Evolutionary conservation across 192 early-diverging fungal species (phyloP), one percentile per base, ranked within the genome.

Genomic region (Coemansia sp.): DNA sequence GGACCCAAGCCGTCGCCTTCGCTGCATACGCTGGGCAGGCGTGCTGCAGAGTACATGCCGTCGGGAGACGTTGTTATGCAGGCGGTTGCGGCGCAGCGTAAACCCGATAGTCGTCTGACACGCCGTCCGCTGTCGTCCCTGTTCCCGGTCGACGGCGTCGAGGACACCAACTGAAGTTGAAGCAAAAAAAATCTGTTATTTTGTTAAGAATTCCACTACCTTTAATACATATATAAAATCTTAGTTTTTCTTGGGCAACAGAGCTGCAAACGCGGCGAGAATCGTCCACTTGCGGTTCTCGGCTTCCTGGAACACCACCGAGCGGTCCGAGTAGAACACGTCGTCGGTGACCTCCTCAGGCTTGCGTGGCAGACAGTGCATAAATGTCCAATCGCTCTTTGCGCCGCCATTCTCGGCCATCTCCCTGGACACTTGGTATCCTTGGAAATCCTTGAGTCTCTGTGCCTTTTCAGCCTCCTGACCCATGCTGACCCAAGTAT

Each of bases 281-380:
- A 94, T 96, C 7, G 97, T 97, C 87, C 94, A 97, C 71, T 99
- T 99, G 68, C 97, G 86, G 84, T 99, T 98, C 76, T 99, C 95
- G 8, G 95, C 97, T 69, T 99, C 95, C 54, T 85, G 88, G 82
- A 93, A 99, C 23, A 98, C 94, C 15, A 97, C 78, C 7, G 97
- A 99, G 51, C 89, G 87, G 22, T 86, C 80, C 18, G 88, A 88
- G 56, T 93, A 93, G 67, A 98, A 96, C 25, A 99, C 91, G 62
- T 95, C 91, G 68, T 99, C 97, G 50, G 93, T 89, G 22, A 99
- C 97, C 73, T 99, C 97, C 62, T 99, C 93, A 5, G 73, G 81
- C 74, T 99, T 99, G 17, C 97, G 83, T 2, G 97, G 97, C 55
- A 99, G 59, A 69, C 97, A 99, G 75, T 99, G 97, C 91, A 99